Evolutionary conservation across 371 early-diverging fungal species (phyloP), one percentile per base, ranked within the genome.

Genomic region (Smittium culicis): DNA sequence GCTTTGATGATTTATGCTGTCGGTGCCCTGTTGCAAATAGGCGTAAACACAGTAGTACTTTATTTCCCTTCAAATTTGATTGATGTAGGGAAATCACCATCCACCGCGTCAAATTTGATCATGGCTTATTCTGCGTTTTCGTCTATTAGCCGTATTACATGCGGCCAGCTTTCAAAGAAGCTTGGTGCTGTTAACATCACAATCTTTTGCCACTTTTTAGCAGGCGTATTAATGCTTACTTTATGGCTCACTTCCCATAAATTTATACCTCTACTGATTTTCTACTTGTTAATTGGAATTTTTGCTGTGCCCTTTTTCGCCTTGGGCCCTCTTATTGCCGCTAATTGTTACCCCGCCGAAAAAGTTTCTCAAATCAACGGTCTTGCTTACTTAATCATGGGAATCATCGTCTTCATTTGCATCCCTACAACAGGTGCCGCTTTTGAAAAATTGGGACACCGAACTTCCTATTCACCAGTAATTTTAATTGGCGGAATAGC

Each of bases 121-220:
- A 64, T 64, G 35, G 58, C 33, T 27, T 64, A 45, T 35, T 35
- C 16, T 45, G 24, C 58, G 5, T 28, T 25, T 58, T 64, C 64
- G 5, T 35, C 29, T 35, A 5, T 64, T 34, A 34, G 64, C 5
- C 11, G 54, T 11, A 5, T 64, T 25, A 11, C 11, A 11, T 27
- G 11, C 8, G 87, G 87, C 0, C 72, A 68, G 34, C 65, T 72
- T 16, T 77, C 85, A 16, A 87, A 87, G 65, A 70, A 68, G 3
- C 57, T 82, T 31, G 87, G 87, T 28, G 79, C 79, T 35, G 70
- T 85, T 62, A 86, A 84, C 55, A 78, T 78, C 1, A 70, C 73
- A 0, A 72, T 80, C 32, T 67, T 77, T 8, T 66, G 73, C 0
- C 62, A 61, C 3, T 67, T 71, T 8, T 77, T 80, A 25, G 5